Evolutionary conservation across 371 early-diverging fungal species (phyloP).

Genomic region (Batkoa obscura): DNA sequence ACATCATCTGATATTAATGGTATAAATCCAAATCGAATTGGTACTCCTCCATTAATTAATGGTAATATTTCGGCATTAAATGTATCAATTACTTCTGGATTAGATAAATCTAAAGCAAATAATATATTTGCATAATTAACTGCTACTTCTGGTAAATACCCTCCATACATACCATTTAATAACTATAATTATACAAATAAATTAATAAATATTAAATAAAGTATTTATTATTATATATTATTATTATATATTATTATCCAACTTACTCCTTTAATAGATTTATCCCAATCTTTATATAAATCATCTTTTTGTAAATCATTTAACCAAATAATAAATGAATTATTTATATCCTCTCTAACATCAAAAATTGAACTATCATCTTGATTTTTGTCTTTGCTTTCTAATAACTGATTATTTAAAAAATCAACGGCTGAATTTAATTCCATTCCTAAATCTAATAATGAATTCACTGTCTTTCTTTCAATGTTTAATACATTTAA

Average conservation of each 20-base stretch:
- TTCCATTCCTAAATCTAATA: slow-evolving; percentile 28
- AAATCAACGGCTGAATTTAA: slow-evolving; percentile 40
- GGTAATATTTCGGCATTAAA: slow-evolving; percentile 27
- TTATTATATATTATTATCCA: no score
- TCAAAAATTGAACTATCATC: slow-evolving; percentile 41
- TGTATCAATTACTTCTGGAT: slow-evolving; percentile 19
- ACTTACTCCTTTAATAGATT: slow-evolving; percentile 2
- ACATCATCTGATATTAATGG: slow-evolving; percentile 18
- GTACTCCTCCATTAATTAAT: slow-evolving; percentile 41
- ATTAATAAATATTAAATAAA: neutral
- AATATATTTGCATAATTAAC: slow-evolving; percentile 50
- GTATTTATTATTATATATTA: neutral
- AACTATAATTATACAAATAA: neutral
- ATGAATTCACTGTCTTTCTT: slow-evolving; percentile 16
- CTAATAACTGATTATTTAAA: slow-evolving; percentile 21
- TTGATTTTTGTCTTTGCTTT: slow-evolving; percentile 10
- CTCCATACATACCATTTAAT: slow-evolving; percentile 7
- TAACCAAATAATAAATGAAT: slow-evolving; percentile 47
- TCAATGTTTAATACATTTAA: slow-evolving; percentile 23
- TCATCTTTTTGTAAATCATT: slow-evolving; percentile 76
- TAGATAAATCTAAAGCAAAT: slow-evolving; percentile 43
- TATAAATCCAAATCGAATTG: slow-evolving; percentile 65
- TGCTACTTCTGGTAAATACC: slow-evolving; percentile 32
- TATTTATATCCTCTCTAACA: slow-evolving; percentile 34
- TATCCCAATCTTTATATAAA: slow-evolving; percentile 50